Base-by-base conservation (phyloP, 371 early-diverging fungal species). In the Mortierella sp. region DNA sequence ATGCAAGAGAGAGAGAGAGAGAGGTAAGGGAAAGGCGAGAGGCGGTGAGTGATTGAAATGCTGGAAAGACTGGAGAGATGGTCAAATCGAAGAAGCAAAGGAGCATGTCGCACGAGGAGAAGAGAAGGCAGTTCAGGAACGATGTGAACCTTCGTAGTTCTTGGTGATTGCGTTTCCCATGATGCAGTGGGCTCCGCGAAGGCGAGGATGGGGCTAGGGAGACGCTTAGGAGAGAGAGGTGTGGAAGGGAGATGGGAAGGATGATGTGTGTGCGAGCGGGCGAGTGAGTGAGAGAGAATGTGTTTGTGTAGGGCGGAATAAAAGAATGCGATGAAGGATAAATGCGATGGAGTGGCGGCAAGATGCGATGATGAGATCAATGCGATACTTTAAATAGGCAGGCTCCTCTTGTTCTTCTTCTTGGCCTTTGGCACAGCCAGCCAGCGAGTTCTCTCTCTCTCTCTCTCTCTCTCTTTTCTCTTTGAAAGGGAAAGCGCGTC, bases 81-180 rank as follows among this genome's bases (percentile, higher is more conserved):
- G n/a, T 46, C 45, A 46, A 28, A 9, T 28, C n/a, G 1, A 29
- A 51, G 11, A 9, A 37, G 37, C 18, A 51, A 52, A 23, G 30
- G 15, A 25, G n/a, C n/a, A n/a, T n/a, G n/a, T n/a, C n/a, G n/a
- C n/a, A n/a, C n/a, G n/a, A n/a, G n/a, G 25, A 26, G 12, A 26
- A 26, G 60, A 52, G 52, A 57, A 57, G 56, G 50, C 15, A 48
- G 46, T 7, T 26, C 43, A 26, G 45, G 18, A 1, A n/a, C 19
- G 62, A 26, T 19, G 50, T 60, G 29, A 29, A 79, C 79, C 79
- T 69, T 79, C 79, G 25, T 79, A 79, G 79, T 79, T 79, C 51
- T 79, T 79, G 52, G 79, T 79, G 79, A 79, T 79, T 66, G 79
- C 79, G 64, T 79, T 79, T 77, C 79, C 79, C 79, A 77, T 77